phyloP scores from a whole-genome alignment of 768 basidiomycete genomes.

The Leccinum disarticulatum region DNA sequence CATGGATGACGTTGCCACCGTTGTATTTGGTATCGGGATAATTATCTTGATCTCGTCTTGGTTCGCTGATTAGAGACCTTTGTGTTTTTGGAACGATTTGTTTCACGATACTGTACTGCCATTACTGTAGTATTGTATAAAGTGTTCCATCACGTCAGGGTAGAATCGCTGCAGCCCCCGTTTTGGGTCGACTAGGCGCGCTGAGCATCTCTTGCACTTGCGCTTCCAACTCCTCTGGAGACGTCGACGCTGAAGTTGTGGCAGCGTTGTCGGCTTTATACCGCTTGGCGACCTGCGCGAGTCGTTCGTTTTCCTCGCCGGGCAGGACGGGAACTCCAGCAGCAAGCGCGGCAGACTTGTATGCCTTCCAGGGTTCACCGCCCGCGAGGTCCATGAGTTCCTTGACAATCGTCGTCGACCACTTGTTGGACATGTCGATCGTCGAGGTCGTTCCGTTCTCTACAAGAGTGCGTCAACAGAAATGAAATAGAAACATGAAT shows the following conservation, averaged over 20 bases:
- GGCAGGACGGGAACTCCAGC: slow-evolving; percentile 48
- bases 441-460: slow-evolving; percentile 48
- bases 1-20: slow-evolving; percentile 68
- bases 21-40: slow-evolving; percentile 72
- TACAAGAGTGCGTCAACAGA: background rate
- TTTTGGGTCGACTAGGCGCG: slow-evolving; percentile 31
- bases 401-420: slow-evolving; percentile 64
- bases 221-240: slow-evolving; percentile 22
- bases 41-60: slow-evolving; percentile 55
- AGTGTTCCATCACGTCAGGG: slow-evolving; percentile 15
- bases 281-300: slow-evolving; percentile 15
- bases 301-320: slow-evolving; percentile 39
- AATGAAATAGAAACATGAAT: background rate
- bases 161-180: slow-evolving; percentile 41
- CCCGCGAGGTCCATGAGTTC: slow-evolving; percentile 72
- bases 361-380: slow-evolving; percentile 55
- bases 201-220: slow-evolving; percentile 34
- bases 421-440: slow-evolving; percentile 62
- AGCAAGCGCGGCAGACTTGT: slow-evolving; percentile 47
- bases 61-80: slow-evolving; percentile 28
- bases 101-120: slow-evolving; percentile 5
- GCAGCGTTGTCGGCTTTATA: slow-evolving; percentile 1
- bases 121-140: slow-evolving; percentile 2
- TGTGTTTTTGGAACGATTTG: slow-evolving; percentile 1
- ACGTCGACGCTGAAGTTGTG: slow-evolving; percentile 8